phyloP scores from a whole-genome alignment of 768 basidiomycete genomes.

The Suillus subluteus region DNA sequence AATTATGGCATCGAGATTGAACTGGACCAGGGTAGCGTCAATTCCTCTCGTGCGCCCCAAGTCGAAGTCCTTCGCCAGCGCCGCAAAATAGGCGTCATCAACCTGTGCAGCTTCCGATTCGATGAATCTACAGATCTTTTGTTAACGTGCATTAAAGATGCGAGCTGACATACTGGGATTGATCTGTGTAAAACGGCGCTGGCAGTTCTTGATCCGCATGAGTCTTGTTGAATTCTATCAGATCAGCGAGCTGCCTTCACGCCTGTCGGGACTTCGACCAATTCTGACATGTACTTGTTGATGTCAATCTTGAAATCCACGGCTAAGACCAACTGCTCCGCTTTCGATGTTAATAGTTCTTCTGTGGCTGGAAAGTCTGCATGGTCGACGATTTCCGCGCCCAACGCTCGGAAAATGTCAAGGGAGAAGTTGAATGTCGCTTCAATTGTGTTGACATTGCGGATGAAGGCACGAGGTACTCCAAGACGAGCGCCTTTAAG shows the following conservation, averaged over 20 bases:
- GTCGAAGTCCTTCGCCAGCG: background rate
- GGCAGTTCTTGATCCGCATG: conserved; percentile 49
- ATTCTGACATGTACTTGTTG: conserved; percentile 44
- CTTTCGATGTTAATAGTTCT: conserved; percentile 46
- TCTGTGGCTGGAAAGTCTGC: conserved; percentile 52
- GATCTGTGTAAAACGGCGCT: conserved; percentile 31
- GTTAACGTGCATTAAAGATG: background rate
- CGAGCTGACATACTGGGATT: conserved; percentile 16
- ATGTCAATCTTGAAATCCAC: conserved; percentile 55
- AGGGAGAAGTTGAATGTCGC: conserved; percentile 44
- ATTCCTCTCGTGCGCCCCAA: background rate
- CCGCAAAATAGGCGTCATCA: background rate
- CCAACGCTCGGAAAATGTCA: conserved; percentile 39
- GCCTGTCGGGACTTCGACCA: conserved; percentile 57
- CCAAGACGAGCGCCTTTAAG: conserved; percentile 57
- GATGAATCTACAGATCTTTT: background rate
- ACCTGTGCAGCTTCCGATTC: background rate
- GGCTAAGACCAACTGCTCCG: conserved; percentile 52
- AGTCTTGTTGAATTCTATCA: conserved; percentile 56
- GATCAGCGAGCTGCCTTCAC: conserved; percentile 55
- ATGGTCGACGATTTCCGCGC: conserved; percentile 54
- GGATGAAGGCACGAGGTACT: conserved; percentile 46
- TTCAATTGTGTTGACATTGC: conserved; percentile 25
- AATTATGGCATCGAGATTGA: conserved; percentile 1
- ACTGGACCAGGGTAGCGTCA: background rate